Conservation (phyloP, 176 grass and related monocot species). For the Phragmites australis region DNA sequence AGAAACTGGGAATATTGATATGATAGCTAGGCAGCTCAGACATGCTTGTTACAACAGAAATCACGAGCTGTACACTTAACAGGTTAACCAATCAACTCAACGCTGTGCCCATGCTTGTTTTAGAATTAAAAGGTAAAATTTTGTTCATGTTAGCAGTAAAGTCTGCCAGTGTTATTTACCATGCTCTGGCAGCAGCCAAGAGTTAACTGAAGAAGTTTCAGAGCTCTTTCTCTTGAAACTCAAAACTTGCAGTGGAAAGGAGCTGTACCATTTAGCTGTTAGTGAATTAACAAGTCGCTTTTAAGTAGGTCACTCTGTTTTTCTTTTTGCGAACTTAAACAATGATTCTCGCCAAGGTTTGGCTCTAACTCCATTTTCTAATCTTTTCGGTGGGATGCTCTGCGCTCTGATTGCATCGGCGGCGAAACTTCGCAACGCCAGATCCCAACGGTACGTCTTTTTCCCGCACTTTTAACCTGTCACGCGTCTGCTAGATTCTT, state of each 20-base stretch:
- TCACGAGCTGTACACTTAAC: background rate
- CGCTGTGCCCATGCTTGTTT: background rate
- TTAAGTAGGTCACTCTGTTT: background rate
- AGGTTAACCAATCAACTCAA: background rate
- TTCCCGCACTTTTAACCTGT: background rate
- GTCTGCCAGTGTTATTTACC: too few species aligned
- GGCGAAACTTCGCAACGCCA: conserved; percentile 28
- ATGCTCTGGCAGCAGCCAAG: background rate
- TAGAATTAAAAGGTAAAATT: background rate
- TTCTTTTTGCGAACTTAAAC: background rate
- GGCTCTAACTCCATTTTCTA: conserved; percentile 29
- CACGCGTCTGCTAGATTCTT: background rate
- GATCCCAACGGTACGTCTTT: conserved; percentile 77
- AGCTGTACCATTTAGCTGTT: background rate
- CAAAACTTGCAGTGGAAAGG: background rate
- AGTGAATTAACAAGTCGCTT: background rate
- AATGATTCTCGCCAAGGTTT: conserved; percentile 30
- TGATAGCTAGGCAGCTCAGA: background rate
- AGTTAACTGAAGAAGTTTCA: background rate
- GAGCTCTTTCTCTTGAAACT: background rate
- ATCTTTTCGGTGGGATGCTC: conserved; percentile 11
- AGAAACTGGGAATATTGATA: background rate
- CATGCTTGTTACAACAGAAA: background rate
- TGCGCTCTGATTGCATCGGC: conserved; percentile 13
- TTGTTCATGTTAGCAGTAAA: background rate